Evolutionary conservation across 2,329 filamentous ascomycete genomes (phyloP).

Genomic region (Fusarium cicatricum): DNA sequence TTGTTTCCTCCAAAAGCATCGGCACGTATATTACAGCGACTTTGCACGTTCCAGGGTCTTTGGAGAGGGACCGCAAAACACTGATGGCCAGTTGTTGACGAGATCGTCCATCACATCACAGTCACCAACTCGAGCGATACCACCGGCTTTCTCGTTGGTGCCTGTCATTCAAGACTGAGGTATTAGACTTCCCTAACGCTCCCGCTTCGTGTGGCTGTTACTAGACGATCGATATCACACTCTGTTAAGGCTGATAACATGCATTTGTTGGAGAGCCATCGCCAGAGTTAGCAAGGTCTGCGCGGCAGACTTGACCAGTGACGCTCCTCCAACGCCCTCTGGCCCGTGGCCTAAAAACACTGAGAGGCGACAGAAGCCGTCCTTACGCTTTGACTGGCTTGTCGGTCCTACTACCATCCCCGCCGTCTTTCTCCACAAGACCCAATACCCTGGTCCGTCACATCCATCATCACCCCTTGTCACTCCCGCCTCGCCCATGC

Average conservation of each 20-base stretch:
- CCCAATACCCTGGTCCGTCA: conserved; percentile 28
- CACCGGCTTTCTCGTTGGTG: neutral
- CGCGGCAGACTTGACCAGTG: conserved; percentile 28
- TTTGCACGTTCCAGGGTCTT: too few relatives aligned
- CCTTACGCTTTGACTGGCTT: conserved; percentile 40
- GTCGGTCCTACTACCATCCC: conserved; percentile 37
- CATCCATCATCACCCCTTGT: conserved; percentile 24
- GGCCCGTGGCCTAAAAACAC: conserved; percentile 24
- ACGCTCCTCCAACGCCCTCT: conserved; percentile 7
- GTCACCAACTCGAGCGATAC: neutral
- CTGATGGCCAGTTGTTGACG: neutral
- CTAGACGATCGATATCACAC: conserved; percentile 10
- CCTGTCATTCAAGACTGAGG: neutral
- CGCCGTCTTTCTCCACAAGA: conserved; percentile 31
- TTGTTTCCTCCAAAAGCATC: conserved; percentile 20
- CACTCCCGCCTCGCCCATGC: conserved; percentile 22
- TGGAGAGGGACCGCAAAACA: too few relatives aligned
- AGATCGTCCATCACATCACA: conserved; percentile 9
- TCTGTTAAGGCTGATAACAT: conserved; percentile 18
- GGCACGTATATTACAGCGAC: too few relatives aligned
- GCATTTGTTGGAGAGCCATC: conserved; percentile 17
- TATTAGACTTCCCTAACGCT: conserved; percentile 9
- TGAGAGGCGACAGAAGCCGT: conserved; percentile 21
- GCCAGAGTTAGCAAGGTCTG: conserved; percentile 14
- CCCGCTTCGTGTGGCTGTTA: conserved; percentile 1